These are phyloP conservation scores for Leccinum ochraceum DNA, from an alignment of 768 basidiomycete species.

Conservation along the genomic window DNA sequence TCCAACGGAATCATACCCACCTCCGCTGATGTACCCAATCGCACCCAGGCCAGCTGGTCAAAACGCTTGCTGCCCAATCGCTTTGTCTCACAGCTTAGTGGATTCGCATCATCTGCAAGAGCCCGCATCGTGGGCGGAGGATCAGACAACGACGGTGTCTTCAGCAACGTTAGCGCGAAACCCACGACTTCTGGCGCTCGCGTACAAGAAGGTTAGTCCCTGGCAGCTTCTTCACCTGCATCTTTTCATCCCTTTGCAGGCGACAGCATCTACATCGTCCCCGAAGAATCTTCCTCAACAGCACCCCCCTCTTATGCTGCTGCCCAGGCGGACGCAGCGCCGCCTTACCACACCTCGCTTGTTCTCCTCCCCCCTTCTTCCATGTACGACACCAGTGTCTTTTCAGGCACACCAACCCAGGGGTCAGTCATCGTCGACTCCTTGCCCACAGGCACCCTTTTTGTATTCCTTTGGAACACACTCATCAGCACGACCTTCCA, in stretches of 20 bases:
- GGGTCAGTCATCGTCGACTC: conserved; percentile 91
- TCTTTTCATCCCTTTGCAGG: conserved; percentile 40
- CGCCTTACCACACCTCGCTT: conserved; percentile 97
- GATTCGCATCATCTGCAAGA: conserved; percentile 38
- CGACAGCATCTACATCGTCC: conserved; percentile 71
- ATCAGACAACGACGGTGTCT: conserved; percentile 84
- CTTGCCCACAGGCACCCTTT: conserved; percentile 78
- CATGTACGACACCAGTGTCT: conserved; percentile 41
- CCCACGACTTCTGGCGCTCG: conserved; percentile 55
- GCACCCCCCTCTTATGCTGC: conserved; percentile 90
- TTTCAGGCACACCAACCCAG: conserved; percentile 37
- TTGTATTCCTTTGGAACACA: conserved; percentile 90
- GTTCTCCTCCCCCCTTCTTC: conserved; percentile 73
- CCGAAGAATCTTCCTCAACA: conserved; percentile 81
- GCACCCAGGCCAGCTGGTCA: conserved; percentile 47
- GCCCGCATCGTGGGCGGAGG: conserved; percentile 57
- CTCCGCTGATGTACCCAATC: conserved; percentile 33
- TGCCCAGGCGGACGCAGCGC: conserved; percentile 94
- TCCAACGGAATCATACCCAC: conserved; percentile 69
- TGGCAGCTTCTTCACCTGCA: neutral
- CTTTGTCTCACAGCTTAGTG: conserved; percentile 47
- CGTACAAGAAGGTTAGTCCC: conserved; percentile 52
- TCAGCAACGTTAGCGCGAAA: conserved; percentile 93
- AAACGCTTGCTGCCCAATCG: conserved; percentile 62
- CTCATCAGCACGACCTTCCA: conserved; percentile 97